A percentile compares a stretch with the other conserved stretches of the same genome.
Conservation (phyloP, 495 filamentous ascomycete genomes). For the Tuber magnatum region DNA sequence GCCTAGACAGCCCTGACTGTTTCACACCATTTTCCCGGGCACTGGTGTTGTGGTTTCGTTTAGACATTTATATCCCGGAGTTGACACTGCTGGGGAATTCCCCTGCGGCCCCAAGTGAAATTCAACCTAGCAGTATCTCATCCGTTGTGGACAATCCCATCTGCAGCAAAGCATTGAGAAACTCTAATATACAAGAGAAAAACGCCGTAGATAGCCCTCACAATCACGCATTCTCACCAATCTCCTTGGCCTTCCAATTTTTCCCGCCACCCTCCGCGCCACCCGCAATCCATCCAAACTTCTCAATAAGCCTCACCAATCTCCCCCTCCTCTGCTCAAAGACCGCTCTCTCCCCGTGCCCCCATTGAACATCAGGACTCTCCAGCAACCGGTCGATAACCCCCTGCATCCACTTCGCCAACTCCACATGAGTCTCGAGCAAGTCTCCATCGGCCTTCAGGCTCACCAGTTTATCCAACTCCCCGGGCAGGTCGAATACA, state of each 20-base stretch:
- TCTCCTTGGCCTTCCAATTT: not conserved
- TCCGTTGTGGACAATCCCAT: slow-evolving; percentile 1
- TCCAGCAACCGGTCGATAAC: not conserved
- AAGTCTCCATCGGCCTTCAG: slow-evolving; percentile 20
- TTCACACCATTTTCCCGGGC: no score
- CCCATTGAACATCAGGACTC: slow-evolving; percentile 34
- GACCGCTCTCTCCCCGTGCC: slow-evolving; percentile 61
- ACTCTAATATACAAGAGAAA: slow-evolving; percentile 2
- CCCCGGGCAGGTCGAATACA: slow-evolving; percentile 25
- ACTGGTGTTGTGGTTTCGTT: no score
- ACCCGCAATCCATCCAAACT: slow-evolving; percentile 62
- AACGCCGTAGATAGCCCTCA: not conserved
- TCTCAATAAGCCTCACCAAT: slow-evolving; percentile 66
- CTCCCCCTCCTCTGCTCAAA: slow-evolving; percentile 47
- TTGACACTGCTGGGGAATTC: no score
- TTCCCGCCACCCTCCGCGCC: slow-evolving; percentile 50
- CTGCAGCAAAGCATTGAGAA: slow-evolving; percentile 5
- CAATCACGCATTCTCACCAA: not conserved
- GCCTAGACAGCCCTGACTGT: no score
- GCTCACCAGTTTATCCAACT: slow-evolving; percentile 16
- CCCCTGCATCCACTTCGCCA: not conserved
- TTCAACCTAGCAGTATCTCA: no score
- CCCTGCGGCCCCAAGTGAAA: no score
- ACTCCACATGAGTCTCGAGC: slow-evolving; percentile 13
- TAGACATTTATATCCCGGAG: no score